Percentiles rank a stretch among this genome's conserved stretches.
Conservation (phyloP, 805 yeast genomes). For the Zygosaccharomyces rouxii region DNA sequence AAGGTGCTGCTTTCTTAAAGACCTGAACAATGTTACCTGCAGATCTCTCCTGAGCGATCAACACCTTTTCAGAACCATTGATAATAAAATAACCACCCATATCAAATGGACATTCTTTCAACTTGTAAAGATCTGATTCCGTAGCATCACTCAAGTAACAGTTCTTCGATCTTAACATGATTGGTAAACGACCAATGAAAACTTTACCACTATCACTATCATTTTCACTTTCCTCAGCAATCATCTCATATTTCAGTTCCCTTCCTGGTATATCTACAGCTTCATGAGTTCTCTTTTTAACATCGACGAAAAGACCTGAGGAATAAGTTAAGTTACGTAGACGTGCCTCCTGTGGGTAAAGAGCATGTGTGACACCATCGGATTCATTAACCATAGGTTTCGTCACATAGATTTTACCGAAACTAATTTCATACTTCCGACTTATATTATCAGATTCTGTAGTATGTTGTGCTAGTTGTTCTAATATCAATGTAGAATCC, state of each 20-base stretch:
- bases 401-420: slow-evolving; percentile 94
- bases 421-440: slow-evolving; percentile 92
- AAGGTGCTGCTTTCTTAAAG: slow-evolving; percentile 94
- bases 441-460: slow-evolving; percentile 85
- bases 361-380: slow-evolving; percentile 98
- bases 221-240: slow-evolving; percentile 48
- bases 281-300: slow-evolving; percentile 83
- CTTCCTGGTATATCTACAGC: slow-evolving; percentile 67
- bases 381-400: slow-evolving; percentile 99
- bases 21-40: slow-evolving; percentile 99
- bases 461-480: slow-evolving; percentile 97
- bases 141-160: slow-evolving; percentile 87
- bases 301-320: slow-evolving; percentile 92
- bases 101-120: slow-evolving; percentile 98
- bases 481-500: slow-evolving; percentile 88
- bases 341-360: slow-evolving; percentile 98
- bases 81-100: slow-evolving; percentile 99
- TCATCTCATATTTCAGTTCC: slow-evolving; percentile 54
- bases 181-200: slow-evolving; percentile 94
- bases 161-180: slow-evolving; percentile 94
- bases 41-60: slow-evolving; percentile 97
- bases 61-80: slow-evolving; percentile 96
- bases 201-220: slow-evolving; percentile 78
- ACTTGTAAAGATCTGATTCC: slow-evolving; percentile 89
- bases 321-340: slow-evolving; percentile 93